These are phyloP conservation scores for Alisma plantagoaquatica DNA, from an alignment of 106 monocot genomes.

Conservation along the genomic window DNA sequence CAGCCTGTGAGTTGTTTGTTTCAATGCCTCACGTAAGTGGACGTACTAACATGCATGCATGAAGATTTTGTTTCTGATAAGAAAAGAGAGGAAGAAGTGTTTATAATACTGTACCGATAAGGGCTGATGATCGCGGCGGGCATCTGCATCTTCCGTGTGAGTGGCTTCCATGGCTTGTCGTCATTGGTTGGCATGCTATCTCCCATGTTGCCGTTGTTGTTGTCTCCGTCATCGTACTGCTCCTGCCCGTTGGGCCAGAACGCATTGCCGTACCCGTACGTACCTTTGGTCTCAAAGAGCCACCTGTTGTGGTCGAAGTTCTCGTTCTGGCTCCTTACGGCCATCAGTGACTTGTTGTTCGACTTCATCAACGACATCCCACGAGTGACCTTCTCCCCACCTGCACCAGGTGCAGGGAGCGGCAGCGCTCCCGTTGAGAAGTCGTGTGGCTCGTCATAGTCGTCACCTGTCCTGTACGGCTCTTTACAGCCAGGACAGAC, in stretches of 20 bases:
- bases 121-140: constrained; percentile 63
- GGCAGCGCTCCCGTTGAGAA: constrained; percentile 6
- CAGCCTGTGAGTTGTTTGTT: too few relatives aligned
- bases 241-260: constrained; percentile 38
- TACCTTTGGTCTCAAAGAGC: constrained; percentile 74
- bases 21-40: too few relatives aligned
- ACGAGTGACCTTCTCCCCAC: constrained; percentile 32
- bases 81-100: too few relatives aligned
- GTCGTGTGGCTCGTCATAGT: constrained; percentile 14
- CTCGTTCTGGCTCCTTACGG: constrained; percentile 37
- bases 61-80: too few relatives aligned
- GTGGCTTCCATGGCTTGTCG: constrained; percentile 62
- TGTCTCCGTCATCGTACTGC: constrained; percentile 15
- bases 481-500: constrained; percentile 72
- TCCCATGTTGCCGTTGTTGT: constrained; percentile 8
- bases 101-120: constrained; percentile 52
- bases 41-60: too few relatives aligned
- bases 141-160: constrained; percentile 52
- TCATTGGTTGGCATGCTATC: constrained; percentile 14
- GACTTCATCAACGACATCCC: constrained; percentile 41
- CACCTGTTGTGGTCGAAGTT: constrained; percentile 69
- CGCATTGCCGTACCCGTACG: constrained; percentile 73
- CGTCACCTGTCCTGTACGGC: constrained; percentile 31
- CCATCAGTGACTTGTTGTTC: constrained; percentile 21
- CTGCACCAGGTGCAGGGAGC: constrained; percentile 9